Base-by-base conservation (phyloP, 495 filamentous ascomycete species). In the Tuber magnatum region DNA sequence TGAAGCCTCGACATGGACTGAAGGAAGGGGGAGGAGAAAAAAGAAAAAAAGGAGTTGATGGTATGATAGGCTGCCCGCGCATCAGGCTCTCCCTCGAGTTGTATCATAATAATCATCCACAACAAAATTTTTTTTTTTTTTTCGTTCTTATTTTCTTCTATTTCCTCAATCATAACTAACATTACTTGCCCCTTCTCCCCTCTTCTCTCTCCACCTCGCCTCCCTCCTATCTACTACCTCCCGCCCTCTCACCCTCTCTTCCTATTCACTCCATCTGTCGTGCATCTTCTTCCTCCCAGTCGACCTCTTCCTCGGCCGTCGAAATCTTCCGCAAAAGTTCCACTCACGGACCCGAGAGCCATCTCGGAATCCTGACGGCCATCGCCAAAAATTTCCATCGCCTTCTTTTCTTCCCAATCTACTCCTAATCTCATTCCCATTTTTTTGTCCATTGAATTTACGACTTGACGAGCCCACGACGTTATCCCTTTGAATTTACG, bases 391-490 rank as follows among this genome's bases (percentile, higher is more conserved):
- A 56, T 77, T 70, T 75, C 65, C 51, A 70, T 70, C 75, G n/a
- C 32, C 71, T 75, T 75, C 40, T 9, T 68, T 44, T 56, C 76
- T 46, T n/a, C 71, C 69, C 39, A 44, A 74, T 46, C 24, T 74
- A 44, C 51, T 41, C 28, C 71, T 78, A 69, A 78, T 71, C 46
- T 74, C 77, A 61, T 78, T 72, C 68, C 69, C 48, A 72, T 68
- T 73, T 75, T 40, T n/a, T 68, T 72, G 68, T 48, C 41, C 71
- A 78, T 74, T 77, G 38, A 70, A 69, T 28, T 78, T 79, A 79
- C 75, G 77, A 79, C 77, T 79, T 79, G 76, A 79, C 76, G 77
- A 79, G 76, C 77, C 77, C 70, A 79, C 77, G 77, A 75, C 56
- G 56, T 35, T 65, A 65, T 65, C 56, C 56, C 56, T 35, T 65